A percentile compares a stretch with the other conserved stretches of the same genome.
These are phyloP conservation scores for Hordeum marinum DNA, from an alignment of 176 grass and related monocot genomes.

Conservation along the genomic window DNA sequence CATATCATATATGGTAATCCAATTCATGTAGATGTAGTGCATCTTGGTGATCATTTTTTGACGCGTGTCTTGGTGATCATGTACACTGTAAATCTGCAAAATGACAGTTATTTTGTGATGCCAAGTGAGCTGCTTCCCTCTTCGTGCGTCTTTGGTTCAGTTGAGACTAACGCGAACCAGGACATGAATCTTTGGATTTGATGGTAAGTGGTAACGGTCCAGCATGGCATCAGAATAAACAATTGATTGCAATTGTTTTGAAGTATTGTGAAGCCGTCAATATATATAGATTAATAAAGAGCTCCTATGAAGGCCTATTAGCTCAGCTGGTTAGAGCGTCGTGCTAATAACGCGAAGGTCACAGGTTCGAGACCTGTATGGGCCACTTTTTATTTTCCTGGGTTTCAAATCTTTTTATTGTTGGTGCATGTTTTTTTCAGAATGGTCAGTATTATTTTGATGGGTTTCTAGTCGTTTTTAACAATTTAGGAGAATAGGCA, in stretches of 20 bases:
- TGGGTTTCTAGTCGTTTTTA: no score
- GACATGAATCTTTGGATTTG: neutral
- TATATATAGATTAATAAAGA: no score
- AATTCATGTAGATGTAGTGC: slow-evolving; percentile 20
- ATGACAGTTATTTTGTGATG: neutral
- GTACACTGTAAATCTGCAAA: neutral
- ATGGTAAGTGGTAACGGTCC: neutral
- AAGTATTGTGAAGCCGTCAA: no score
- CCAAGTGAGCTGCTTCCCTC: neutral
- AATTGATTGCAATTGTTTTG: no score
- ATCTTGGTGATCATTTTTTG: slow-evolving; percentile 7
- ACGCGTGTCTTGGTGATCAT: slow-evolving; percentile 7
- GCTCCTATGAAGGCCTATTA: slow-evolving; percentile 77
- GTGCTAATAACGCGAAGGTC: slow-evolving; percentile 98
- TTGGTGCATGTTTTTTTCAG: no score
- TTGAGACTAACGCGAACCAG: neutral
- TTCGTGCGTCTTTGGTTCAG: neutral
- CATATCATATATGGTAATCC: slow-evolving; percentile 13
- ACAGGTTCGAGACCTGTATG: slow-evolving; percentile 91
- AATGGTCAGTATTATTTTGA: no score
- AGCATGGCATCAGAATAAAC: neutral
- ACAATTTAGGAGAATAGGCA: no score
- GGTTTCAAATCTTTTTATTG: no score
- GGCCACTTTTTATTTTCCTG: slow-evolving; percentile 13
- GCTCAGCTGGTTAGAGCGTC: slow-evolving; percentile 94